These are phyloP conservation scores for Monsonia emarginata DNA, from an alignment of 441 rosid species.

Conservation along the genomic window DNA sequence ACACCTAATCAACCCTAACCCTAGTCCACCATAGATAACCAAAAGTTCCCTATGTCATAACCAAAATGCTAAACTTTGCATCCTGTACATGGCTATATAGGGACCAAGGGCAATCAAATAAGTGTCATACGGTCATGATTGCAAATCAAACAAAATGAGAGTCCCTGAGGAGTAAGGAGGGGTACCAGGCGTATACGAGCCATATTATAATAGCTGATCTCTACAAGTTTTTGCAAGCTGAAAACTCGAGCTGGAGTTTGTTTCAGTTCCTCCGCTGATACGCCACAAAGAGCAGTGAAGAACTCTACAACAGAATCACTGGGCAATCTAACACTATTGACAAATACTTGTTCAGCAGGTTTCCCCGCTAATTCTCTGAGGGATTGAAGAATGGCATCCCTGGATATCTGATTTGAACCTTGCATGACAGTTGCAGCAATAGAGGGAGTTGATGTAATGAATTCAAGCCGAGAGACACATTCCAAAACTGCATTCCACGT, in stretches of 20 bases:
- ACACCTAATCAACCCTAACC: not conserved
- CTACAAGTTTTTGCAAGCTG: slow-evolving; percentile 98
- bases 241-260: slow-evolving; percentile 98
- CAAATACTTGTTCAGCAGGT: slow-evolving; percentile 90
- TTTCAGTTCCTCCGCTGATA: slow-evolving; percentile 90
- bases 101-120: slow-evolving; percentile 10
- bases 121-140: slow-evolving; percentile 4
- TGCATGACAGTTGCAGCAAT: slow-evolving; percentile 92
- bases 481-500: slow-evolving; percentile 99
- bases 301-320: slow-evolving; percentile 93
- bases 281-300: slow-evolving; percentile 95
- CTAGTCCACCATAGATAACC: not conserved
- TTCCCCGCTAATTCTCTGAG: slow-evolving; percentile 87
- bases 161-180: slow-evolving; percentile 19
- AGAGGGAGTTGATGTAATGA: slow-evolving; percentile 79
- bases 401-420: slow-evolving; percentile 97
- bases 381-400: slow-evolving; percentile 89
- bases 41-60: not conserved
- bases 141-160: not conserved
- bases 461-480: slow-evolving; percentile 98
- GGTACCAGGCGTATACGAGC: slow-evolving; percentile 96
- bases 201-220: slow-evolving; percentile 98
- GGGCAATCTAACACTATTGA: slow-evolving; percentile 81
- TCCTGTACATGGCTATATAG: slow-evolving; percentile 8
- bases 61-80: not conserved